Base-by-base conservation (phyloP, 768 basidiomycete species). In the Tulasnella sp. region DNA sequence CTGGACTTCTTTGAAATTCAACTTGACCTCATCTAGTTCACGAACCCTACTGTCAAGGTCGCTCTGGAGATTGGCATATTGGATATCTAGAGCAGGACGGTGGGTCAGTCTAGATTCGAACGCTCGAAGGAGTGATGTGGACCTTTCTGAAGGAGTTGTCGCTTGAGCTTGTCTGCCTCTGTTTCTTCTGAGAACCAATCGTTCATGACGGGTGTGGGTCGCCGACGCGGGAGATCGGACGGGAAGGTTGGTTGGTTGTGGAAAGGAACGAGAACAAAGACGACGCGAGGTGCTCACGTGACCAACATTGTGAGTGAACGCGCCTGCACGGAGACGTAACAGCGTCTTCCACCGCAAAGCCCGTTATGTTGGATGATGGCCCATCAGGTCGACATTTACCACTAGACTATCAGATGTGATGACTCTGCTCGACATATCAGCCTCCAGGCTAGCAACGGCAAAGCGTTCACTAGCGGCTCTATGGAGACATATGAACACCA, bases 131-230 rank as follows among this genome's bases (percentile, higher is more conserved):
- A 44, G 19, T 44, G 44, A 44, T 14, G 16, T 44, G 0, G 40
- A 75, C 75, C 75, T 75, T 75, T 75, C 75, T 75, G 75, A 21
- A 16, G 4, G 7, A 75, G 24, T 42, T 75, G 75, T 75, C 75
- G 39, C 44, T 75, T 75, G 40, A 75, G 75, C 40, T 56, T 42
- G 52, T 75, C 75, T 21, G 52, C 36, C 18, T 75, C 75, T 19
- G 46, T 75, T 36, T 56, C 44, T 75, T 75, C 40, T 2, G 75
- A 75, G 75, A 75, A 75, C 75, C 75, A 75, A 42, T 44, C 75
- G 75, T 56, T 75, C 75, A 75, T 75, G 39, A 36, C 36, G 44
- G 9, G 42, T 8, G 2, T 7, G 62, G 34, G 62, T 2, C 9
- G 62, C 62, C 62, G 4, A 27, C 24, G 62, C 27, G 62, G 27